phyloP scores from a whole-genome alignment of 1,139 yeast genomes.

The Geotrichum macrosporum region DNA sequence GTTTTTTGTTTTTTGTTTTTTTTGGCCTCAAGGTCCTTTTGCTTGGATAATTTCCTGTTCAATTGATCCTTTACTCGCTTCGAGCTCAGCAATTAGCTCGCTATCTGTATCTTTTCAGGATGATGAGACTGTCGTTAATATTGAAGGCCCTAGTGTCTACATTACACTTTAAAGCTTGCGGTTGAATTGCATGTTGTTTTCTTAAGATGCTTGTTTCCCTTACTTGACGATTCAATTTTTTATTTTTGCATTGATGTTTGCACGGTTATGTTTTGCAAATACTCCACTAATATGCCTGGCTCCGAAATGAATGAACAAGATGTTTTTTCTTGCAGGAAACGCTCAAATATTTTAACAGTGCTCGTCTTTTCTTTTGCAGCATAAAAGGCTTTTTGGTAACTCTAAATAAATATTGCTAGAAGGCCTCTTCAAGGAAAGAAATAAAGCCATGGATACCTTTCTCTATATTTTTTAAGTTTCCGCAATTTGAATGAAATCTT shows the following conservation, averaged over 20 bases:
- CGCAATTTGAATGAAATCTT: conserved; percentile 48
- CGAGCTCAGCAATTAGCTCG: too few relatives aligned
- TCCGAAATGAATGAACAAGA: conserved; percentile 76
- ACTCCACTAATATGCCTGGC: conserved; percentile 62
- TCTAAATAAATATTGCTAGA: too few relatives aligned
- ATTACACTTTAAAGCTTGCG: conserved; percentile 20
- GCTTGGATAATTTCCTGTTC: too few relatives aligned
- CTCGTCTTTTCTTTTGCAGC: conserved; percentile 66
- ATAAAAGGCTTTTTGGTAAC: conserved; percentile 78
- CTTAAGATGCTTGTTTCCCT: conserved; percentile 36
- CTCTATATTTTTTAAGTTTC: conserved; percentile 83
- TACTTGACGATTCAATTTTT: conserved; percentile 46
- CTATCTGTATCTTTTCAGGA: too few relatives aligned
- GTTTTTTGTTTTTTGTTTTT: too few relatives aligned
- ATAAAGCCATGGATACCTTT: conserved; percentile 59
- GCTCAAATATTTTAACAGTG: conserved; percentile 62
- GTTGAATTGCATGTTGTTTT: conserved; percentile 19
- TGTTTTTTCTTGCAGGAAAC: conserved; percentile 67
- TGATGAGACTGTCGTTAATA: too few relatives aligned
- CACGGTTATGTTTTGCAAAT: conserved; percentile 57
- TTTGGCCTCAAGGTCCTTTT: too few relatives aligned
- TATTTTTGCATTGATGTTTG: conserved; percentile 57
- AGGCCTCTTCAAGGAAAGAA: too few relatives aligned
- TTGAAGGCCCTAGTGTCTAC: too few relatives aligned
- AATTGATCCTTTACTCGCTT: too few relatives aligned